Conservation (phyloP, 2,329 filamentous ascomycete genomes). For the Cytospora piceicola region DNA sequence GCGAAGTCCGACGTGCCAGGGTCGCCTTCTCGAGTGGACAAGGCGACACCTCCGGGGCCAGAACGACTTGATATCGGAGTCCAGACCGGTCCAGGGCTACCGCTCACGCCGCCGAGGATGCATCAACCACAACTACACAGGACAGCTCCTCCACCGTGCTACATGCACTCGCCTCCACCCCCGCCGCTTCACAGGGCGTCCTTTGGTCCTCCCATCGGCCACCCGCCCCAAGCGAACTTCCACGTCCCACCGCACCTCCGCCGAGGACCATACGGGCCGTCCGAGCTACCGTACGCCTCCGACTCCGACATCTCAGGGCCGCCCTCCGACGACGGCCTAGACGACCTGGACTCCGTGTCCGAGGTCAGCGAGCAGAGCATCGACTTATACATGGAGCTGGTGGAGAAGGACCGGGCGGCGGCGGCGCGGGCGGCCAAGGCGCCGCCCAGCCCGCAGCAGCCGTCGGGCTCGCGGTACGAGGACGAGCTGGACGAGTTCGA, state of each 20-base stretch:
- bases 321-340: constrained; percentile 29
- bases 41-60: background rate
- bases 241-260: constrained; percentile 20
- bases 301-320: constrained; percentile 12
- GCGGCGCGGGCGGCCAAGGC: constrained; percentile 8
- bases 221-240: constrained; percentile 2
- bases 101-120: background rate
- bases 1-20: background rate
- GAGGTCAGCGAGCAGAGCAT: constrained; percentile 39
- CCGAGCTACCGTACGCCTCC: background rate
- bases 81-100: constrained; percentile 25
- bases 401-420: constrained; percentile 8
- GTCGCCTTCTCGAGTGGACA: constrained; percentile 8
- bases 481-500: constrained; percentile 52
- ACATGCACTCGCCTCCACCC: constrained; percentile 11
- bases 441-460: constrained; percentile 19
- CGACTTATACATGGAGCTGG: constrained; percentile 34
- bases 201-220: constrained; percentile 16
- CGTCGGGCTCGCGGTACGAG: constrained; percentile 38
- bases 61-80: constrained; percentile 25
- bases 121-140: background rate
- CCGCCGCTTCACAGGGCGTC: constrained; percentile 17
- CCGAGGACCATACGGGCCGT: background rate
- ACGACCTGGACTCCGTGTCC: constrained; percentile 35
- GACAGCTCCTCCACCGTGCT: background rate